These are phyloP conservation scores for Dalbergia oliveri DNA, from an alignment of 306 rosid genomes.

Conservation along the genomic window DNA sequence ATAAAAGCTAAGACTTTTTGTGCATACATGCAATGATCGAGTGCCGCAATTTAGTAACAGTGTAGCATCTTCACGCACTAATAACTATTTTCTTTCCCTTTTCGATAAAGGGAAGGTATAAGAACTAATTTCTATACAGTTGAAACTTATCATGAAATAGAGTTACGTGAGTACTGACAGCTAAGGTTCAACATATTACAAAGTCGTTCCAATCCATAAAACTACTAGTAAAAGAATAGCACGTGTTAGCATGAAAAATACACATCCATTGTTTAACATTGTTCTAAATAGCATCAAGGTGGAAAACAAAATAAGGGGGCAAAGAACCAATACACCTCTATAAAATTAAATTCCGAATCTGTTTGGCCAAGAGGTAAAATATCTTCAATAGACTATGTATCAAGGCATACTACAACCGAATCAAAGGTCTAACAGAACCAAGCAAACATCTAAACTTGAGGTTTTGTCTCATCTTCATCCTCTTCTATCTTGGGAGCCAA, in stretches of 20 bases:
- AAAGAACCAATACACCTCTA: neutral
- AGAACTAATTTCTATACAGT: too few relatives aligned
- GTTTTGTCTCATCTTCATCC: conserved; percentile 68
- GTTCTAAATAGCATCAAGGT: neutral
- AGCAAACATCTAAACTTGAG: conserved; percentile 43
- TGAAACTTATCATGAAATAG: too few relatives aligned
- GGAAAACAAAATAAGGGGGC: neutral
- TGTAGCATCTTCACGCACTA: too few relatives aligned
- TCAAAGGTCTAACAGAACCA: conserved; percentile 15
- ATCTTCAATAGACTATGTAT: neutral
- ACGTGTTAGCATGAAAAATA: neutral
- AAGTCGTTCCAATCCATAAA: neutral
- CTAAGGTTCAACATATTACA: neutral
- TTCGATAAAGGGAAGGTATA: too few relatives aligned
- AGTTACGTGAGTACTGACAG: too few relatives aligned
- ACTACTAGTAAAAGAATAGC: neutral
- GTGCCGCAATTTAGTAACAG: too few relatives aligned
- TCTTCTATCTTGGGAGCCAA: conserved; percentile 97
- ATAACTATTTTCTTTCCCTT: too few relatives aligned
- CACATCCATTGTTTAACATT: neutral
- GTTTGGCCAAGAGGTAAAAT: neutral
- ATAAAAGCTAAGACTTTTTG: too few relatives aligned
- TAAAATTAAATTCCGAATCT: conserved; percentile 7
- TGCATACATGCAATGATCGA: too few relatives aligned
- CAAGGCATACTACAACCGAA: neutral